These are phyloP conservation scores for Axilococcus clingmanii DNA, from an alignment of 139 green algal genomes.

Conservation along the genomic window DNA sequence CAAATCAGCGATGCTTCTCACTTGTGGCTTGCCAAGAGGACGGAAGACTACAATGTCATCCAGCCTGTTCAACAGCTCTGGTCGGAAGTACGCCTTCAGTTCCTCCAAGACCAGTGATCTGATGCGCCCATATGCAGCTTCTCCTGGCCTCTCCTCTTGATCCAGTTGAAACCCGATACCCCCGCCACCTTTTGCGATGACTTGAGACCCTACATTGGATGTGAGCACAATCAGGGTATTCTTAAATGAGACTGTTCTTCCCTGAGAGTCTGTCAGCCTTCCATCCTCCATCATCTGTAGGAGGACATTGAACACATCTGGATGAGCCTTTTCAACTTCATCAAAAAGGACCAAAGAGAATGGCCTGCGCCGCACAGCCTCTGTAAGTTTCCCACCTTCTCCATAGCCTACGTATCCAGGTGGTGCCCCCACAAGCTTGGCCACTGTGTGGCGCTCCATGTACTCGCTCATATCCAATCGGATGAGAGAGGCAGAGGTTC, in stretches of 20 bases:
- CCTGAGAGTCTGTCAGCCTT: constrained; percentile 76
- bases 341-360: constrained; percentile 89
- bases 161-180: constrained; percentile 57
- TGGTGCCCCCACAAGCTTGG: constrained; percentile 65
- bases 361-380: constrained; percentile 65
- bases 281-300: constrained; percentile 96
- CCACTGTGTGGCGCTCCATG: constrained; percentile 79
- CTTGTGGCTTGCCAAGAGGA: constrained; percentile 39
- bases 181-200: constrained; percentile 51
- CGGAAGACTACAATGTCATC: constrained; percentile 83
- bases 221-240: constrained; percentile 74
- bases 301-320: constrained; percentile 97
- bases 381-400: constrained; percentile 70
- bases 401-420: constrained; percentile 68
- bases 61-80: constrained; percentile 75
- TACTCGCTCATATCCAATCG: constrained; percentile 98
- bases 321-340: constrained; percentile 99
- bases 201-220: constrained; percentile 55
- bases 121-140: constrained; percentile 40
- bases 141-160: constrained; percentile 19
- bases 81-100: constrained; percentile 66
- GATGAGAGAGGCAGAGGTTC: constrained; percentile 41
- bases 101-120: constrained; percentile 68
- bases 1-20: constrained; percentile 54
- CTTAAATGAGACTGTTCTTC: constrained; percentile 66